Base-by-base conservation (phyloP, 768 basidiomycete species). In the Tremella mesenterica region DNA sequence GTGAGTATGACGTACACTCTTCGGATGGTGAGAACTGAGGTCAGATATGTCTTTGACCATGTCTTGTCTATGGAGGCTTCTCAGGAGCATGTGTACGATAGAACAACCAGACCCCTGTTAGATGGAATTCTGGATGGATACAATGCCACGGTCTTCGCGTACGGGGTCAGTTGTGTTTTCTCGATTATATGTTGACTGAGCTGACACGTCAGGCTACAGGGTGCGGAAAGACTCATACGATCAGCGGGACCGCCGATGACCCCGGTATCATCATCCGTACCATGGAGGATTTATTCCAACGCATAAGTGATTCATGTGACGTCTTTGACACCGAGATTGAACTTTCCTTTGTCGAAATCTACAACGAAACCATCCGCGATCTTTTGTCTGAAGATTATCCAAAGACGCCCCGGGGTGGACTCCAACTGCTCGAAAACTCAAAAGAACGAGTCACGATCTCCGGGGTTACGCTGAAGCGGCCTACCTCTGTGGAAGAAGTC, bases 181-280 rank as follows among this genome's bases (percentile, higher is more conserved):
- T 44, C 29, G 21, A 46, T 44, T 5, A 48, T 23, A 39, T 14
- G 38, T 23, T 41, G 14, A 26, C 38, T 46, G 18, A 29, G 43
- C 53, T 52, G 50, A 52, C 43, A 30, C 12, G 53, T 18, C 67
- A 97, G 95, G 95, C 95, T 21, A 97, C 95, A n/a, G 95, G 95
- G n/a, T 97, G 95, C 71, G 95, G 95, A 59, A 99, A 99, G 75
- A 99, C 95, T 4, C 92, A 97, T 74, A 99, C 95, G 18, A 96
- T 99, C 73, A 95, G 90, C 64, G 93, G 93, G 53, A 85, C 86
- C 31, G 84, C 85, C 41, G 70, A 73, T 20, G 86, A 93, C 71
- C 89, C 88, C 16, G 95, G 95, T 27, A 83, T 95, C 64, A 95
- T 97, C 72, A 91, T 97, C 74, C 80, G 89, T 54, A 90, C 91